Evolutionary conservation across 177 flowering plant genomes (phyloP), one percentile per base, ranked within the genome.

Genomic region (Vitis hybrid): DNA sequence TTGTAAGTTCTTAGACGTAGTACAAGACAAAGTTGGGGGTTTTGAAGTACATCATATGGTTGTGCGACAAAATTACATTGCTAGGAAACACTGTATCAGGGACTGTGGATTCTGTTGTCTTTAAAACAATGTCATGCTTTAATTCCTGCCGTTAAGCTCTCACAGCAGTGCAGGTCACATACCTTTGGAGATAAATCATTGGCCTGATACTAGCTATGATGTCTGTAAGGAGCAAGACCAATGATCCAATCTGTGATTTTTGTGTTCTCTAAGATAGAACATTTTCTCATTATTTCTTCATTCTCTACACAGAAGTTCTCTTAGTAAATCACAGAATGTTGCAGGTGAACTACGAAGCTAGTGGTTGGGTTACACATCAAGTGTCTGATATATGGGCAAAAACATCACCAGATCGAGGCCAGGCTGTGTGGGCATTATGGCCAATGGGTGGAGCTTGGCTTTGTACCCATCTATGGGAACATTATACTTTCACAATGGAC

Each of bases 401-500:
- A 84, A 85, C 97, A 77, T 92, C 99, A 50, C 93, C 95, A 15
- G 94, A 88, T 72, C 69, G 78, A 62, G 95, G 95, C 61, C 74
- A 86, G 58, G 88, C 93, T 61, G 87, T 87, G 24, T 94, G 97
- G 97, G 97, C 99, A 35, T 64, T 94, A 62, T 94, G 99, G 99
- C 97, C 87, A 68, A 92, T 94, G 99, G 99, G 99, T 55, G 99
- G 99, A 71, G 97, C 99, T 46, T 94, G 99, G 99, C 88, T 92
- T 73, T 90, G 94, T 71, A 87, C 95, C 3, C 99, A 94, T 85
- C 75, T 92, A 10, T 94, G 99, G 99, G 99, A 94, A 78, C 97
- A 94, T 72, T 92, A 84, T 69, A 73, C 85, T 60, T 92, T 81
- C 69, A 90, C 97, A 62, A 69, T 92, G 91, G 97, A 94, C 80